A percentile compares a stretch with the other conserved stretches of the same genome.
Conservation (phyloP, 176 grass and related monocot genomes). For the Musa schizocarpa region DNA sequence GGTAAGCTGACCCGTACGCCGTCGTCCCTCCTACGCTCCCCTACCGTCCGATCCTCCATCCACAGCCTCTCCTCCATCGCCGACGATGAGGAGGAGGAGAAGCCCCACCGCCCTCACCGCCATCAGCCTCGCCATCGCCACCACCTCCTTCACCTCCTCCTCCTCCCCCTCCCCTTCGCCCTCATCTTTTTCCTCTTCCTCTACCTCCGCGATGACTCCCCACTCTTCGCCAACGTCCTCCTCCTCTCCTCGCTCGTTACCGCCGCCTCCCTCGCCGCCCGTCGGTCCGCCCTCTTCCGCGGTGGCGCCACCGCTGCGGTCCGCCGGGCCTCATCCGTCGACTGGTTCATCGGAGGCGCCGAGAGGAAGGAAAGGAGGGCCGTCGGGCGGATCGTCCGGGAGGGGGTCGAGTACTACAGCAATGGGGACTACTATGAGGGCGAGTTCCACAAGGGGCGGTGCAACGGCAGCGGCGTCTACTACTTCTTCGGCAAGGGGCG, state of each 20-base stretch:
- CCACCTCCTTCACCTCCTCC: background rate
- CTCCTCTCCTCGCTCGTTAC: background rate
- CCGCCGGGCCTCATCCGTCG: background rate
- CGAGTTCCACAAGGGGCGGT: slow-evolving; percentile 10
- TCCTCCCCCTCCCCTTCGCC: slow-evolving; percentile 7
- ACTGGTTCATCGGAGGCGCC: slow-evolving; percentile 10
- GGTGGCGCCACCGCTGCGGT: background rate
- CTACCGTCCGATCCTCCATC: slow-evolving; percentile 7
- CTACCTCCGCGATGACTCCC: slow-evolving; percentile 3
- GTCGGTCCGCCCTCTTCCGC: background rate
- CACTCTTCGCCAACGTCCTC: slow-evolving; percentile 12
- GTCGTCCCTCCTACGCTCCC: slow-evolving; percentile 13
- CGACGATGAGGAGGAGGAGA: slow-evolving; percentile 12
- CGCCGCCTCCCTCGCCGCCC: background rate
- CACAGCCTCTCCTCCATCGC: slow-evolving; percentile 14
- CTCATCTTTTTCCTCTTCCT: slow-evolving; percentile 1
- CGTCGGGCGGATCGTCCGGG: background rate
- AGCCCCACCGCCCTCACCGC: background rate
- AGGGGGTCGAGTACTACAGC: slow-evolving; percentile 16
- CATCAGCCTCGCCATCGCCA: background rate
- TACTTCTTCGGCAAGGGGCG: slow-evolving; percentile 5
- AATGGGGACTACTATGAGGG: slow-evolving; percentile 17
- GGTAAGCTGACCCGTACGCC: slow-evolving; percentile 1
- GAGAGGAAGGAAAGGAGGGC: slow-evolving; percentile 5
- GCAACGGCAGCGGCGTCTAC: slow-evolving; percentile 15